A percentile compares a stretch with the other conserved stretches of the same genome.
Evolutionary conservation across 805 yeast species (phyloP).

Genomic region (Wickerhamiella australiensis): DNA sequence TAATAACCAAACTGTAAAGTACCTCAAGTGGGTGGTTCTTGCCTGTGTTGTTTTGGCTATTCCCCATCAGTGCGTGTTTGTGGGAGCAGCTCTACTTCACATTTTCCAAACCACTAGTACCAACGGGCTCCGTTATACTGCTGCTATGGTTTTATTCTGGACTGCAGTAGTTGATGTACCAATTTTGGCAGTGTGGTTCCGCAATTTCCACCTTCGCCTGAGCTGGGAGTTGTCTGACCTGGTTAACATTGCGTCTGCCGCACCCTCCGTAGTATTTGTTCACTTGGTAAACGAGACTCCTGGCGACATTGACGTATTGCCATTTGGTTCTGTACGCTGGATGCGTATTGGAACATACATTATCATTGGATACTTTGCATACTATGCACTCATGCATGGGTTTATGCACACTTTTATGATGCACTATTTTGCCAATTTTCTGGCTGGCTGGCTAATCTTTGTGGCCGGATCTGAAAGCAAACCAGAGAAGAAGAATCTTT

Average conservation of each 20-base stretch:
- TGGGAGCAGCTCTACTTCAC: slow-evolving; percentile 22
- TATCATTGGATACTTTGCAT: slow-evolving; percentile 39
- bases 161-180: slow-evolving; percentile 69
- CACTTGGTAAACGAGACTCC: slow-evolving; percentile 36
- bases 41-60: slow-evolving; percentile 12
- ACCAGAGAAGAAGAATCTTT: not conserved
- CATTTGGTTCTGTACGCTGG: slow-evolving; percentile 17
- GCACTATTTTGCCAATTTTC: slow-evolving; percentile 52
- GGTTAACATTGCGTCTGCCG: slow-evolving; percentile 59
- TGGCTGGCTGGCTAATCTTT: slow-evolving; percentile 11
- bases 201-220: slow-evolving; percentile 32
- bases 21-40: not conserved
- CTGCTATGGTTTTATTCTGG: slow-evolving; percentile 58
- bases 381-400: slow-evolving; percentile 62
- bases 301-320: not conserved
- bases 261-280: slow-evolving; percentile 50
- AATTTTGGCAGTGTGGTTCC: slow-evolving; percentile 60
- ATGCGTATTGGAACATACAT: slow-evolving; percentile 25
- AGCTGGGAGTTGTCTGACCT: not conserved
- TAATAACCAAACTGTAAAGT: not conserved
- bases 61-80: slow-evolving; percentile 41
- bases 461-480: not conserved
- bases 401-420: slow-evolving; percentile 67
- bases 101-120: slow-evolving; percentile 12
- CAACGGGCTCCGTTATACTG: slow-evolving; percentile 24